A percentile compares a stretch with the other conserved stretches of the same genome.
phyloP scores from a whole-genome alignment of 1,284 basidiomycete species.

The Xerocomus alliaceus region DNA sequence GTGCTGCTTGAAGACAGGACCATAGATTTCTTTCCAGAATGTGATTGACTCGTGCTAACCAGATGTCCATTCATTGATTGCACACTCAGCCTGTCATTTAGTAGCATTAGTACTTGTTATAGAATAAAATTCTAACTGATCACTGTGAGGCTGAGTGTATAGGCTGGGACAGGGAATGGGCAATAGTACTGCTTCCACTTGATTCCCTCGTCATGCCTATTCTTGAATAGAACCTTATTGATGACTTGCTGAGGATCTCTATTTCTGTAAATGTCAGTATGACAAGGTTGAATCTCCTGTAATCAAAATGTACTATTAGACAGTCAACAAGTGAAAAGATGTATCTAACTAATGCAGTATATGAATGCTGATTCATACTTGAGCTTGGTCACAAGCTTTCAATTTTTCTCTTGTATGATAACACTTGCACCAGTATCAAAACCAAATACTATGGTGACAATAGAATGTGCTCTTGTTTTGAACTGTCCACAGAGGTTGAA shows the following conservation, averaged over 20 bases:
- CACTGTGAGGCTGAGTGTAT: background rate
- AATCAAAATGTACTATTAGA: no score
- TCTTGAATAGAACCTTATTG: background rate
- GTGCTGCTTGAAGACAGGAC: background rate
- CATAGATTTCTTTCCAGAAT: background rate
- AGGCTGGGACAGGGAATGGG: background rate
- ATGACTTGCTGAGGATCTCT: background rate
- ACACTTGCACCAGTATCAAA: no score
- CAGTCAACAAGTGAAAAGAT: background rate
- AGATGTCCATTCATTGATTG: background rate
- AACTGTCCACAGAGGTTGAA: no score
- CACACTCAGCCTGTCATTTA: background rate
- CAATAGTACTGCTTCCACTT: background rate
- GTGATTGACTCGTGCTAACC: background rate
- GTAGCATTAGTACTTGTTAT: background rate
- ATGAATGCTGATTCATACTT: background rate
- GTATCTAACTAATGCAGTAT: background rate
- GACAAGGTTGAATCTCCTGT: background rate
- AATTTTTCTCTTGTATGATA: no score
- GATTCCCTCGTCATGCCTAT: background rate
- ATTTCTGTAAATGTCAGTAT: background rate
- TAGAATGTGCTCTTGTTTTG: no score
- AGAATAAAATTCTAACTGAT: background rate
- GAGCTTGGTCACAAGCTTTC: no score
- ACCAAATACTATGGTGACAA: no score